Evolutionary conservation across 352 stramenopile genomes (phyloP).

Genomic region (Nothophytophthora sp.): DNA sequence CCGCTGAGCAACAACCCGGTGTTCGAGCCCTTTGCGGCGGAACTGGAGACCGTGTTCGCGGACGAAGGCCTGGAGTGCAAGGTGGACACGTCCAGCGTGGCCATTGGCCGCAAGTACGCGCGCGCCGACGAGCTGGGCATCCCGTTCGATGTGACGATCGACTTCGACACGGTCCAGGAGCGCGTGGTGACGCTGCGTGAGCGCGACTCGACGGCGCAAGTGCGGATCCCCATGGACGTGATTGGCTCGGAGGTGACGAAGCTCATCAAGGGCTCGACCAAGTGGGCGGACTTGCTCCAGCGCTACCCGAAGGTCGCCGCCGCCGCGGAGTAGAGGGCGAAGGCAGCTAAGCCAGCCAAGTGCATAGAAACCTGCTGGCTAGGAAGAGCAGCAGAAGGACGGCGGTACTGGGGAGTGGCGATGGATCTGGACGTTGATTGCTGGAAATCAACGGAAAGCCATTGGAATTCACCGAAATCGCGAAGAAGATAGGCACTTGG

Average conservation of each 20-base stretch:
- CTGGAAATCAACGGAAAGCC: too few species aligned
- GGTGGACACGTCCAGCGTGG: slow-evolving; percentile 95
- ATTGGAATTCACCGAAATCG: too few species aligned
- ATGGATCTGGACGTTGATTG: too few species aligned
- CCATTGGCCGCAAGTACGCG: slow-evolving; percentile 97
- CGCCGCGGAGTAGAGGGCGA: slow-evolving; percentile 26
- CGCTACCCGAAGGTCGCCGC: slow-evolving; percentile 86
- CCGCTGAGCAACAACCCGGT: slow-evolving; percentile 89
- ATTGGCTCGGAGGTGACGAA: slow-evolving; percentile 84
- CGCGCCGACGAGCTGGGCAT: slow-evolving; percentile 98
- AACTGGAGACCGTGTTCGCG: slow-evolving; percentile 74
- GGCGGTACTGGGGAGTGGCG: too few species aligned
- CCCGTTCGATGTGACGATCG: slow-evolving; percentile 98
- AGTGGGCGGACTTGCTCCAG: slow-evolving; percentile 81
- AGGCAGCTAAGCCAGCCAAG: slow-evolving; percentile 8
- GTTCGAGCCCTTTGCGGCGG: slow-evolving; percentile 83
- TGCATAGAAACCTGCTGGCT: slow-evolving; percentile 8
- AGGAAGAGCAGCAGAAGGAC: too few species aligned
- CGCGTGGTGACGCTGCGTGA: slow-evolving; percentile 97
- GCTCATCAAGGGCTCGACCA: slow-evolving; percentile 82
- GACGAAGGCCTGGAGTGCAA: slow-evolving; percentile 85
- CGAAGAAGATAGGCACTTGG: too few species aligned
- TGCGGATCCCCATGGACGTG: slow-evolving; percentile 90
- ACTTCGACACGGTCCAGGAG: slow-evolving; percentile 96
- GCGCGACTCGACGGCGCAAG: slow-evolving; percentile 97